A percentile compares a stretch with the other conserved stretches of the same genome.
These are phyloP conservation scores for Viola pubescens DNA, from an alignment of 441 rosid genomes.

Conservation along the genomic window DNA sequence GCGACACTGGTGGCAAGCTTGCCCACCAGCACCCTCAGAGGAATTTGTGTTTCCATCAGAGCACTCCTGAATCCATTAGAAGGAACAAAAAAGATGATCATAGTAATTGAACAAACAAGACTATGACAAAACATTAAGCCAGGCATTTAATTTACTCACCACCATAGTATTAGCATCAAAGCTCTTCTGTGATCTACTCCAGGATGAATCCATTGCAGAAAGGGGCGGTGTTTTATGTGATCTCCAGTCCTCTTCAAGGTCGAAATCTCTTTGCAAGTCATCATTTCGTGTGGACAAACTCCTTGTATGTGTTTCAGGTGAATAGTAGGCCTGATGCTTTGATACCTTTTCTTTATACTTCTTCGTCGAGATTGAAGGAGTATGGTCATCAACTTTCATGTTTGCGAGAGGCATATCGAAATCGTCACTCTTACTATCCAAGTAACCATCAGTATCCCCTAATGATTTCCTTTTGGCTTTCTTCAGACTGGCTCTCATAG, in stretches of 20 bases:
- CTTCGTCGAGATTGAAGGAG: slow-evolving; percentile 31
- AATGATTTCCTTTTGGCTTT: slow-evolving; percentile 59
- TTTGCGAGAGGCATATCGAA: slow-evolving; percentile 36
- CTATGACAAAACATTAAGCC: neutral
- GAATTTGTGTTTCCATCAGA: slow-evolving; percentile 60
- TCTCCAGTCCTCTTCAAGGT: slow-evolving; percentile 55
- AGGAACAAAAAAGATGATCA: slow-evolving; percentile 13
- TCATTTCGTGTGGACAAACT: slow-evolving; percentile 38
- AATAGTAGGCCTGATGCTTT: slow-evolving; percentile 35
- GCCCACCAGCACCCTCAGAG: slow-evolving; percentile 64
- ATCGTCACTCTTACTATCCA: slow-evolving; percentile 68
- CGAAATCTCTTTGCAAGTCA: slow-evolving; percentile 43
- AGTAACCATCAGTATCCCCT: slow-evolving; percentile 49
- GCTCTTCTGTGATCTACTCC: slow-evolving; percentile 49
- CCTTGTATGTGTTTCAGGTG: slow-evolving; percentile 54
- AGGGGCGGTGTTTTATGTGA: slow-evolving; percentile 44
- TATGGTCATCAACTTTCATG: slow-evolving; percentile 36
- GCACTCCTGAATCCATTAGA: slow-evolving; percentile 44
- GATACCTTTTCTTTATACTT: slow-evolving; percentile 42
- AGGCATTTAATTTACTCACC: slow-evolving; percentile 27
- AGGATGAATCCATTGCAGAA: slow-evolving; percentile 49
- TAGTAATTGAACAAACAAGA: slow-evolving; percentile 3
- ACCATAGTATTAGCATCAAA: slow-evolving; percentile 37
- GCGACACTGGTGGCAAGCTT: slow-evolving; percentile 79
- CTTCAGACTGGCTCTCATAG: slow-evolving; percentile 73